Conservation (phyloP, 495 filamentous ascomycete genomes). For the Lichina pygmaea region DNA sequence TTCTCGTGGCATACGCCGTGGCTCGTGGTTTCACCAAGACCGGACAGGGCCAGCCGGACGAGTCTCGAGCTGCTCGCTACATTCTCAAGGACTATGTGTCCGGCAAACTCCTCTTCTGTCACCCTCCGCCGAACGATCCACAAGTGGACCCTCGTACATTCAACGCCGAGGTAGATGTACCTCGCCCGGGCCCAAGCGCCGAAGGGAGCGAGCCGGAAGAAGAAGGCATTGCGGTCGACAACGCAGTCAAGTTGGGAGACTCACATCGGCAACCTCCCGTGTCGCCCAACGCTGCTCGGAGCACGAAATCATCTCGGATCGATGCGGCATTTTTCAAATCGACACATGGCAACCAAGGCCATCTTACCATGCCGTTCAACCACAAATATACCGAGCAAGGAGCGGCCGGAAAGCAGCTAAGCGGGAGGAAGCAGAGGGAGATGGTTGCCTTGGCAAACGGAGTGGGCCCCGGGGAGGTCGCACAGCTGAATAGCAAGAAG, state of each 20-base stretch:
- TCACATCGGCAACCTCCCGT: not conserved
- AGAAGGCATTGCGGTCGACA: no score
- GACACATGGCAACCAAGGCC: conserved; percentile 27
- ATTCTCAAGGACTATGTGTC: conserved; percentile 94
- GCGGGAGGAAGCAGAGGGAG: conserved; percentile 57
- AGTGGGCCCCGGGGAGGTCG: conserved; percentile 60
- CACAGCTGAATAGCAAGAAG: conserved; percentile 51
- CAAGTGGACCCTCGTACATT: conserved; percentile 45
- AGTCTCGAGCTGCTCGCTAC: conserved; percentile 70
- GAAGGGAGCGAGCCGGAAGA: no score
- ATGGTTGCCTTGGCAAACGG: conserved; percentile 70
- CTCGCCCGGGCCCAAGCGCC: not conserved
- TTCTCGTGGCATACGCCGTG: conserved; percentile 63
- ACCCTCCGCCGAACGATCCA: conserved; percentile 51
- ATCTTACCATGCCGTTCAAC: conserved; percentile 63
- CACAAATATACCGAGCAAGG: conserved; percentile 70
- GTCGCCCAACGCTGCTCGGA: conserved; percentile 12
- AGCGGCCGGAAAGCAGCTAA: conserved; percentile 34
- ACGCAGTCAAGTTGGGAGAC: no score
- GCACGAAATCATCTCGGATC: conserved; percentile 43
- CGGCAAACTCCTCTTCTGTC: conserved; percentile 77
- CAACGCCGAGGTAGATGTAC: conserved; percentile 62
- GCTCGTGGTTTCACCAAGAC: conserved; percentile 74
- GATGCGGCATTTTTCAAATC: conserved; percentile 73
- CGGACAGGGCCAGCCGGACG: conserved; percentile 73